These are phyloP conservation scores for Chaetomium globosum DNA, from an alignment of 2,329 filamentous ascomycete species.

Conservation along the genomic window DNA sequence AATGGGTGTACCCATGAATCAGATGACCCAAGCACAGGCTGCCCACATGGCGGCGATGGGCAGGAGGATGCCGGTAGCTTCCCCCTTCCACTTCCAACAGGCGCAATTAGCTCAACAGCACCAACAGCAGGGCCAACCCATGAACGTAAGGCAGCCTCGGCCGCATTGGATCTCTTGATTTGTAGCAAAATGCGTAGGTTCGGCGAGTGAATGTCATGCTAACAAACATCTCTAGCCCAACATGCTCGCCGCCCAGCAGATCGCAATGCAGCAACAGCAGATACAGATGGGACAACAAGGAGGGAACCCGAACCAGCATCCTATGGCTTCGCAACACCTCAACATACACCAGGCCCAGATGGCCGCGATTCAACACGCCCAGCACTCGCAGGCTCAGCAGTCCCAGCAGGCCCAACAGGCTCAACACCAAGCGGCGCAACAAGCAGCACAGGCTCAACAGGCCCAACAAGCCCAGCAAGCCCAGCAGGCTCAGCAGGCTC, in stretches of 20 bases:
- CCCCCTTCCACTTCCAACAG: slow-evolving; percentile 35
- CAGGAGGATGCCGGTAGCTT: slow-evolving; percentile 34
- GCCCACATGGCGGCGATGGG: slow-evolving; percentile 42
- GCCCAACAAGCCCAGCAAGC: slow-evolving; percentile 38
- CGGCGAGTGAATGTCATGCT: slow-evolving; percentile 20
- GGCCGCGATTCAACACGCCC: slow-evolving; percentile 45
- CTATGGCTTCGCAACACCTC: slow-evolving; percentile 53
- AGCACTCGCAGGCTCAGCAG: slow-evolving; percentile 49
- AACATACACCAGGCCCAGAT: slow-evolving; percentile 51
- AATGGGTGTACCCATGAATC: slow-evolving; percentile 55
- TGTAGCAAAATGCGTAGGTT: slow-evolving; percentile 27
- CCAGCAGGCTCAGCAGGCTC: slow-evolving; percentile 33
- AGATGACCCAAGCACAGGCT: slow-evolving; percentile 41
- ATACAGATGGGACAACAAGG: slow-evolving; percentile 49
- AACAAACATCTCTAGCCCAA: slow-evolving; percentile 40
- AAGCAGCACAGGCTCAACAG: slow-evolving; percentile 44
- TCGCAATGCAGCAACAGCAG: slow-evolving; percentile 52
- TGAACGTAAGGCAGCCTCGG: slow-evolving; percentile 36
- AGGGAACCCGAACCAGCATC: slow-evolving; percentile 51
- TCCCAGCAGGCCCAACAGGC: slow-evolving; percentile 50
- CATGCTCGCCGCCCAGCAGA: slow-evolving; percentile 52
- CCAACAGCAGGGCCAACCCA: slow-evolving; percentile 34
- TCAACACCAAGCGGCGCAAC: slow-evolving; percentile 43
- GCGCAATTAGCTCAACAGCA: slow-evolving; percentile 36
- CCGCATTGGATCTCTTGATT: slow-evolving; percentile 10